Evolutionary conservation across 1,284 basidiomycete genomes (phyloP).

Genomic region (Xerocomus nothofagi): DNA sequence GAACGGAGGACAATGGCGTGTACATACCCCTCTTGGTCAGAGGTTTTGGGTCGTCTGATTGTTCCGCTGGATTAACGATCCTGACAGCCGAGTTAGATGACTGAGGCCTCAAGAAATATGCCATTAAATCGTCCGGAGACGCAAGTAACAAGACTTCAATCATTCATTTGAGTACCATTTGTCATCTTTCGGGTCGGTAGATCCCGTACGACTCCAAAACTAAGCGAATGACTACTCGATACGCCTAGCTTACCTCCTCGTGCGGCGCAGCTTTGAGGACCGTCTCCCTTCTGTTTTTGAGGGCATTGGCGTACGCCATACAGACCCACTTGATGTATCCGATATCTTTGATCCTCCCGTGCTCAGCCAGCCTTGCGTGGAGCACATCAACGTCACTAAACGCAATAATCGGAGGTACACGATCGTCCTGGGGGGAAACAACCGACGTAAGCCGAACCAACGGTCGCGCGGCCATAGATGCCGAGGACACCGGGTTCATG

Average conservation of each 20-base stretch:
- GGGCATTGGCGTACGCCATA: slow-evolving; percentile 63
- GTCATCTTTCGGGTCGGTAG: slow-evolving; percentile 23
- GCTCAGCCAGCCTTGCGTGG: slow-evolving; percentile 59
- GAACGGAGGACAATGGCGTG: not conserved
- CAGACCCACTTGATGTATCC: slow-evolving; percentile 65
- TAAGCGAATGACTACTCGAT: not conserved
- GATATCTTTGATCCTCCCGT: slow-evolving; percentile 44
- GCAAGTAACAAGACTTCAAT: slow-evolving; percentile 1
- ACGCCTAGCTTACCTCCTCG: slow-evolving; percentile 11
- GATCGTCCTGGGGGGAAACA: slow-evolving; percentile 60
- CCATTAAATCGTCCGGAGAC: slow-evolving; percentile 26
- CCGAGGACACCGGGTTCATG: slow-evolving; percentile 16
- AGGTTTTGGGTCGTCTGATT: slow-evolving; percentile 38
- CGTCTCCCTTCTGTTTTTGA: slow-evolving; percentile 57
- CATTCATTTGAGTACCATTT: slow-evolving; percentile 13
- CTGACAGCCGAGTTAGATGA: slow-evolving; percentile 54
- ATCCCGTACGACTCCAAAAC: too few relatives aligned
- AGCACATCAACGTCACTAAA: slow-evolving; percentile 67
- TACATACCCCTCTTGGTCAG: slow-evolving; percentile 45
- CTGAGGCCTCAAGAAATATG: slow-evolving; percentile 47
- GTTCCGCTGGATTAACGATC: slow-evolving; percentile 51
- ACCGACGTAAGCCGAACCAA: slow-evolving; percentile 60
- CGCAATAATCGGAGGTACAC: slow-evolving; percentile 65
- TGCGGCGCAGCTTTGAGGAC: slow-evolving; percentile 35
- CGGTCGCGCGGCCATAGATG: slow-evolving; percentile 45